Percentiles rank a stretch among this genome's conserved stretches.
phyloP scores from a whole-genome alignment of 352 stramenopile species.

The Globisporangium nagaii region DNA sequence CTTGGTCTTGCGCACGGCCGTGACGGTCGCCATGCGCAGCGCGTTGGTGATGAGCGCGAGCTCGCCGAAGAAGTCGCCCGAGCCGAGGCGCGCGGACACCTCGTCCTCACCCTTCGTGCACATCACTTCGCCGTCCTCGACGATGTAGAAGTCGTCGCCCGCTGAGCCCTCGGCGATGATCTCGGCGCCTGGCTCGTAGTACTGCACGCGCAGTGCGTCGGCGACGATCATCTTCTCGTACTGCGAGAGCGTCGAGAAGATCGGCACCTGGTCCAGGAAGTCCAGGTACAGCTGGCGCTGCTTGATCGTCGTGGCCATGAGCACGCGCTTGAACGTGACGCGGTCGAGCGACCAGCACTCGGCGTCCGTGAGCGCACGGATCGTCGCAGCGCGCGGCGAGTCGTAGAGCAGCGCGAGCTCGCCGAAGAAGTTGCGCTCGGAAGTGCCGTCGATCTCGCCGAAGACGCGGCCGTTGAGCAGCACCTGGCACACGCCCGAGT shows the following conservation, averaged over 20 bases:
- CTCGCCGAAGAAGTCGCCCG: constrained; percentile 68
- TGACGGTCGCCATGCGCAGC: constrained; percentile 86
- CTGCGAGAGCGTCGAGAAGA: constrained; percentile 64
- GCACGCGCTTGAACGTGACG: constrained; percentile 62
- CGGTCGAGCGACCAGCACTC: constrained; percentile 88
- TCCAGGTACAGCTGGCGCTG: constrained; percentile 51
- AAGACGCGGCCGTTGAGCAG: constrained; percentile 53
- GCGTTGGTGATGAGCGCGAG: constrained; percentile 89
- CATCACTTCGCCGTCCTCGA: constrained; percentile 61
- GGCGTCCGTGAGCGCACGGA: constrained; percentile 52
- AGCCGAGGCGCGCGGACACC: constrained; percentile 48
- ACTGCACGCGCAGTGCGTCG: constrained; percentile 55
- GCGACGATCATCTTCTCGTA: constrained; percentile 75
- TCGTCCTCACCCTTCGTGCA: constrained; percentile 56
- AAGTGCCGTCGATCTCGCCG: constrained; percentile 52
- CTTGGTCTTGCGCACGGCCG: constrained; percentile 69
- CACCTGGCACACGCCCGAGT: constrained; percentile 80
- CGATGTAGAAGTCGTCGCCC: constrained; percentile 82
- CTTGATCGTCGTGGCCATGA: constrained; percentile 67
- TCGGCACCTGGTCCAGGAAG: constrained; percentile 61
- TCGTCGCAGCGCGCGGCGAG: constrained; percentile 82
- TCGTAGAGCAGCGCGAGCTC: constrained; percentile 94
- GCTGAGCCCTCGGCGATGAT: constrained; percentile 50
- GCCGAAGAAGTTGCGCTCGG: constrained; percentile 78
- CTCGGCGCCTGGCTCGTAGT: constrained; percentile 30